These are phyloP conservation scores for Dictyostelium discoideum DNA, from an alignment of 78 protist species.

Conservation along the genomic window DNA sequence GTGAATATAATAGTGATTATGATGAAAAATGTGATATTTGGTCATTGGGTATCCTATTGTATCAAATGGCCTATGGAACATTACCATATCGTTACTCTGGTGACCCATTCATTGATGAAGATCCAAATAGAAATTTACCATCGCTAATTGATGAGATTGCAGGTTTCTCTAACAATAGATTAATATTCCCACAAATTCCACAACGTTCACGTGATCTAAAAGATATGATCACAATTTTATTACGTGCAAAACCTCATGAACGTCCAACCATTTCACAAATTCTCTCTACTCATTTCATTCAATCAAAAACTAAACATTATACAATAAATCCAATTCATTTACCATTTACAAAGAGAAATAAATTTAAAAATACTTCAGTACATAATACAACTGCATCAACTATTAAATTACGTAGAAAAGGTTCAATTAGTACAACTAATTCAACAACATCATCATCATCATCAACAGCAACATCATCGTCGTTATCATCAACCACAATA, in stretches of 20 bases:
- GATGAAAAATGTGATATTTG: conserved; percentile 81
- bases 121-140: conserved; percentile 37
- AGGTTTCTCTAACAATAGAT: neutral
- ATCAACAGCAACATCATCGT: neutral
- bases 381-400: neutral
- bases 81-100: conserved; percentile 63
- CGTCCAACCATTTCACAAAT: conserved; percentile 69
- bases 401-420: neutral
- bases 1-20: conserved; percentile 22
- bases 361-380: neutral
- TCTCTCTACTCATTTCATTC: conserved; percentile 47
- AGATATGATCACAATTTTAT: conserved; percentile 36
- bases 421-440: neutral
- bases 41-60: conserved; percentile 82
- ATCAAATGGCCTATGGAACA: conserved; percentile 66
- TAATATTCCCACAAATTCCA: conserved; percentile 24
- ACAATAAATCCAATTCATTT: conserved; percentile 46
- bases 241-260: conserved; percentile 39
- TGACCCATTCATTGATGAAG: conserved; percentile 50
- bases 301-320: conserved; percentile 59
- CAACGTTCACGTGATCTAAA: conserved; percentile 42
- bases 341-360: neutral
- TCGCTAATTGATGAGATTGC: conserved; percentile 26
- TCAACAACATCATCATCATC: neutral
- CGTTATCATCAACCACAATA: neutral